Evolutionary conservation across 495 filamentous ascomycete species (phyloP).

Genomic region (Glarea lozoyensis): DNA sequence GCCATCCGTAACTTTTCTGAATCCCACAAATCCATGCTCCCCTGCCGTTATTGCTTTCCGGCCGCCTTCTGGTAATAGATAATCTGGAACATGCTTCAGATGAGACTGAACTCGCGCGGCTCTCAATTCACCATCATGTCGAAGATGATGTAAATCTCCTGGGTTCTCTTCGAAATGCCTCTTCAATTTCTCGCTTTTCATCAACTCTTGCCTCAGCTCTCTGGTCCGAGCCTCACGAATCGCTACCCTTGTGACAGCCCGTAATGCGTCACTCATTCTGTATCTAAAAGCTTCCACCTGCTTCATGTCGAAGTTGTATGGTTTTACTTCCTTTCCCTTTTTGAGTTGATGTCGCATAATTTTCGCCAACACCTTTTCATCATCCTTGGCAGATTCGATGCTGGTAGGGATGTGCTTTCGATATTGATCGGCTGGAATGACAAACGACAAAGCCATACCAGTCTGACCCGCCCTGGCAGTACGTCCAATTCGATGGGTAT

Average conservation of each 20-base stretch:
- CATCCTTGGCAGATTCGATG: conserved; percentile 59
- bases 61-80: conserved; percentile 77
- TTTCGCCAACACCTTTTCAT: conserved; percentile 71
- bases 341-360: conserved; percentile 65
- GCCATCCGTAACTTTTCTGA: conserved; percentile 65
- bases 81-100: conserved; percentile 91
- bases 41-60: conserved; percentile 49
- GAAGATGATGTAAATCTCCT: conserved; percentile 70
- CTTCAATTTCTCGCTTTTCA: conserved; percentile 88
- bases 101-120: conserved; percentile 74
- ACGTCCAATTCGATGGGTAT: conserved; percentile 89
- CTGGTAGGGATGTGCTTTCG: conserved; percentile 85
- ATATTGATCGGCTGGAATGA: conserved; percentile 69
- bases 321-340: conserved; percentile 67
- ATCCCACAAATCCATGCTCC: conserved; percentile 62
- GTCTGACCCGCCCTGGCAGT: conserved; percentile 84
- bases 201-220: conserved; percentile 79
- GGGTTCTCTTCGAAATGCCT: conserved; percentile 97
- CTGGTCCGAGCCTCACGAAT: conserved; percentile 81
- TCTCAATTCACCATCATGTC: conserved; percentile 84
- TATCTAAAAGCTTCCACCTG: conserved; percentile 91
- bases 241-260: conserved; percentile 71
- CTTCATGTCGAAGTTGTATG: conserved; percentile 90
- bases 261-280: conserved; percentile 82
- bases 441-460: conserved; percentile 92